These are phyloP conservation scores for Suhomyces coccinellae DNA, from an alignment of 1,139 yeast species.

Conservation along the genomic window DNA sequence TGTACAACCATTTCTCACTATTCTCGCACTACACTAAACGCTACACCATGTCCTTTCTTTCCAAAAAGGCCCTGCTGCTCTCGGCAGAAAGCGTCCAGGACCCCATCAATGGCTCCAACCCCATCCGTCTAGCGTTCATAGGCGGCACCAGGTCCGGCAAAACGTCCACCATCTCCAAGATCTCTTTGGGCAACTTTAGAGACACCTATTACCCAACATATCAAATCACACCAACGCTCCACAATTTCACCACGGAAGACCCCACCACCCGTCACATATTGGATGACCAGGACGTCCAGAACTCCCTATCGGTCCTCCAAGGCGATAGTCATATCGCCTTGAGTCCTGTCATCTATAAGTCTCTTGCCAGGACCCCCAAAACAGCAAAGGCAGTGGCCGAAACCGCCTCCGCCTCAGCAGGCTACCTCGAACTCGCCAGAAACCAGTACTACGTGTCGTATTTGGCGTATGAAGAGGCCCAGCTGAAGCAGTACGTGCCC, in stretches of 20 bases:
- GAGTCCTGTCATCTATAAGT: slow-evolving; percentile 33
- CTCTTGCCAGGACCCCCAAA: slow-evolving; percentile 13
- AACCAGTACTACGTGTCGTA: slow-evolving; percentile 30
- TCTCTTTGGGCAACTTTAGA: slow-evolving; percentile 47
- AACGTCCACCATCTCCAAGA: slow-evolving; percentile 51
- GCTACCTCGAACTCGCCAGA: slow-evolving; percentile 11
- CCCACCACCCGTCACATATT: slow-evolving; percentile 43
- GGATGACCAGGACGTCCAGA: slow-evolving; percentile 39
- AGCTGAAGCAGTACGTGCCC: slow-evolving; percentile 21
- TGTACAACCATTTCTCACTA: not conserved
- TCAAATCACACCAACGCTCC: slow-evolving; percentile 52
- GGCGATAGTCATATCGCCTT: slow-evolving; percentile 19
- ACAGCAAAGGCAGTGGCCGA: not conserved
- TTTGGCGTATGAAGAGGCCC: slow-evolving; percentile 23
- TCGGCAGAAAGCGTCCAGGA: slow-evolving; percentile 7
- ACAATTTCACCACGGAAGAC: slow-evolving; percentile 50
- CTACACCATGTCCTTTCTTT: slow-evolving; percentile 7
- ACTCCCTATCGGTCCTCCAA: slow-evolving; percentile 16
- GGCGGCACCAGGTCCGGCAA: slow-evolving; percentile 59
- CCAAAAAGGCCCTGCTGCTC: slow-evolving; percentile 4
- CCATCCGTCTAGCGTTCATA: slow-evolving; percentile 55
- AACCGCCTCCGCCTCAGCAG: slow-evolving; percentile 1
- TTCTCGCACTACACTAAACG: too few species aligned
- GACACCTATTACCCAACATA: slow-evolving; percentile 71
- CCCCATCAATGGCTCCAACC: slow-evolving; percentile 29